Conservation (phyloP, 495 filamentous ascomycete species). For the Penicillium egyptiacum region DNA sequence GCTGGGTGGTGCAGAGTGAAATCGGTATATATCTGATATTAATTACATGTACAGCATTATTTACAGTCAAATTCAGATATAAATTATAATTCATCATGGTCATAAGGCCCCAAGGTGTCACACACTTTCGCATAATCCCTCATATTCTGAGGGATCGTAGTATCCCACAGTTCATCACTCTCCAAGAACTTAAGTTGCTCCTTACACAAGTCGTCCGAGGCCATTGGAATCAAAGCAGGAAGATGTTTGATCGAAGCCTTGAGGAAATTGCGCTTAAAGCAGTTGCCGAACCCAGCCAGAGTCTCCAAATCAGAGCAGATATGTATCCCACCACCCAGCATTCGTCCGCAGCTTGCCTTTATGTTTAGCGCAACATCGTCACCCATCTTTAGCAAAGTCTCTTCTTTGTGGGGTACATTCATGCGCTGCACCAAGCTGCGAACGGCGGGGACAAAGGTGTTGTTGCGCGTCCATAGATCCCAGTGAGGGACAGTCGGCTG, state of each 20-base stretch:
- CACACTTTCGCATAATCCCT: constrained; percentile 44
- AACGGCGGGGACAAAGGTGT: constrained; percentile 44
- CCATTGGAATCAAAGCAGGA: constrained; percentile 40
- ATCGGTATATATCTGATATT: background rate
- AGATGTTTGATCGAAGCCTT: constrained; percentile 37
- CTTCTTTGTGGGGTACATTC: constrained; percentile 38
- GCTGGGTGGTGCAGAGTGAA: too few relatives aligned
- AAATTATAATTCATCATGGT: constrained; percentile 30
- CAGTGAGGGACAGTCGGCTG: constrained; percentile 45
- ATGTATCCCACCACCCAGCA: constrained; percentile 38
- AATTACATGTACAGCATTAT: background rate
- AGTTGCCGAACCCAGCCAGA: constrained; percentile 43
- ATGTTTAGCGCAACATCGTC: constrained; percentile 45
- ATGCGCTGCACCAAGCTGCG: constrained; percentile 39
- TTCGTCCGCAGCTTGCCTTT: constrained; percentile 36
- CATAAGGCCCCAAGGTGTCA: constrained; percentile 24
- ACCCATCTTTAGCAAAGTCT: constrained; percentile 38
- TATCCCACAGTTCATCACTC: constrained; percentile 40
- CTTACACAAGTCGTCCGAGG: constrained; percentile 39
- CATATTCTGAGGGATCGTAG: constrained; percentile 46
- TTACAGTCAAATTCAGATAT: background rate
- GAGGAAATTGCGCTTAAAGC: constrained; percentile 45
- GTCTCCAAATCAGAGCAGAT: constrained; percentile 41
- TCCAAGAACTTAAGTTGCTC: constrained; percentile 38
- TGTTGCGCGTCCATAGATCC: constrained; percentile 49